These are phyloP conservation scores for Tricholoma sp. DNA, from an alignment of 768 basidiomycete species.

Conservation along the genomic window DNA sequence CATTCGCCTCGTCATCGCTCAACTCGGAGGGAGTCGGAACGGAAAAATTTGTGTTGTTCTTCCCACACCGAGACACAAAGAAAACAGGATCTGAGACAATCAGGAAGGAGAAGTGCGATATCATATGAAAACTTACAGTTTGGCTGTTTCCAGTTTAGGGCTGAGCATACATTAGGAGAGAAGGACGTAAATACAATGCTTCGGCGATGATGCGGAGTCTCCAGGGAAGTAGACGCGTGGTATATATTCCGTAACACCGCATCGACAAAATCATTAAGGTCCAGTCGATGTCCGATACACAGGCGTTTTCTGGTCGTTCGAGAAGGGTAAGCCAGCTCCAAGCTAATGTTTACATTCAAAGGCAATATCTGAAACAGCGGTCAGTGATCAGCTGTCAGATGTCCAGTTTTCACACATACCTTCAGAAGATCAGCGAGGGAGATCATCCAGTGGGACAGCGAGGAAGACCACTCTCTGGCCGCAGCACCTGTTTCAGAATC, in stretches of 20 bases:
- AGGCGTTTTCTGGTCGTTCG: constrained; percentile 37
- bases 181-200: constrained; percentile 92
- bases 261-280: constrained; percentile 82
- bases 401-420: constrained; percentile 37
- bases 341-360: constrained; percentile 61
- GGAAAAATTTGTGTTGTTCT: constrained; percentile 33
- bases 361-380: constrained; percentile 46
- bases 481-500: constrained; percentile 18
- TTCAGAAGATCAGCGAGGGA: constrained; percentile 73
- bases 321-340: constrained; percentile 80
- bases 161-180: constrained; percentile 83
- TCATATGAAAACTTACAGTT: constrained; percentile 64
- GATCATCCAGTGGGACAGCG: constrained; percentile 53
- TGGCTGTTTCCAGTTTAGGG: constrained; percentile 98
- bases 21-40: constrained; percentile 29
- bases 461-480: constrained; percentile 40
- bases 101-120: not conserved
- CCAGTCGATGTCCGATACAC: constrained; percentile 46
- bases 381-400: constrained; percentile 4
- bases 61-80: constrained; percentile 85
- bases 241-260: constrained; percentile 81
- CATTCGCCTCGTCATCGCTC: constrained; percentile 35
- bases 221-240: constrained; percentile 49
- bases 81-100: constrained; percentile 82
- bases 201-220: constrained; percentile 52